phyloP scores from a whole-genome alignment of 768 basidiomycete genomes.

The Leccinum uliginosum region DNA sequence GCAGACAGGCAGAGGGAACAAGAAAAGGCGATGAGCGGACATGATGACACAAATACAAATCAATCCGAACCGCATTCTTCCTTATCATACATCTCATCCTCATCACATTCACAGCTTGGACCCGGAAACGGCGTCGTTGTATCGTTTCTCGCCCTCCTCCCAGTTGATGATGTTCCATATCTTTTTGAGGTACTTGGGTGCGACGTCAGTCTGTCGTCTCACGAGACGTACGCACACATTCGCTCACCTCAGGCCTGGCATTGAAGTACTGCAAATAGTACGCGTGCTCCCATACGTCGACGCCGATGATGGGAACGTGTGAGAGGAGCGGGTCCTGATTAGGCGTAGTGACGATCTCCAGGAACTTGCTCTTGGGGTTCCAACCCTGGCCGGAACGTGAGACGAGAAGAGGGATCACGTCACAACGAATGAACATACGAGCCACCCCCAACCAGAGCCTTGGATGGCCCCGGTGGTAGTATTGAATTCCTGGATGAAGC shows the following conservation, averaged over 20 bases:
- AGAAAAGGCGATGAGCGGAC: not conserved
- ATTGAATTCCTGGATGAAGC: constrained; percentile 81
- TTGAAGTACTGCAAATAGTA: constrained; percentile 98
- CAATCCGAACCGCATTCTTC: not conserved
- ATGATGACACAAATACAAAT: constrained; percentile 8
- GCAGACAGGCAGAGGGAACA: no score
- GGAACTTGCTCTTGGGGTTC: constrained; percentile 60
- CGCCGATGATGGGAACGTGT: constrained; percentile 80
- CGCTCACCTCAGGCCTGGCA: constrained; percentile 84
- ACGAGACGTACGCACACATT: not conserved
- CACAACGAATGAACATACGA: constrained; percentile 48
- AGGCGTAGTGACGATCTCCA: constrained; percentile 86
- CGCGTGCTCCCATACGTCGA: constrained; percentile 96
- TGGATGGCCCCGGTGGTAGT: constrained; percentile 80
- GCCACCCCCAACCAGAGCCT: constrained; percentile 97
- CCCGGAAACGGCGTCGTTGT: constrained; percentile 37
- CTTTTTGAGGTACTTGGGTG: constrained; percentile 60
- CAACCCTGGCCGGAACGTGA: constrained; percentile 48
- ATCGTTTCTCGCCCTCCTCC: constrained; percentile 72
- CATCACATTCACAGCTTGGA: constrained; percentile 34
- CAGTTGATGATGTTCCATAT: constrained; percentile 73
- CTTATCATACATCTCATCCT: not conserved
- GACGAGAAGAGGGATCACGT: not conserved
- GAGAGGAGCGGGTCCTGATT: constrained; percentile 92
- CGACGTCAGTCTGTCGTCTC: not conserved